Base-by-base conservation (phyloP, 345 rosid genomes). In the Melaleuca quinquenervia region DNA sequence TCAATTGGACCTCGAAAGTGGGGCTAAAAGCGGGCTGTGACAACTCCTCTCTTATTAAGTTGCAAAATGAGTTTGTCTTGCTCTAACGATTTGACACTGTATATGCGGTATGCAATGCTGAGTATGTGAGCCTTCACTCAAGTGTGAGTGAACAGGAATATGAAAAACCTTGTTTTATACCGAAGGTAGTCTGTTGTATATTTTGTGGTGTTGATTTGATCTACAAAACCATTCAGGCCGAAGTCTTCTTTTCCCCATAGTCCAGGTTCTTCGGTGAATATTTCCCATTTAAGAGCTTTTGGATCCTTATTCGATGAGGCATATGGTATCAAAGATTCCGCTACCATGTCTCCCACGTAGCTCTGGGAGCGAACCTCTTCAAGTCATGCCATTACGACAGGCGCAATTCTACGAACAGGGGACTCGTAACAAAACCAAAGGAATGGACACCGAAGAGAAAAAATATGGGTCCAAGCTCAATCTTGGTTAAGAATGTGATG, bases 141-240 rank as follows among this genome's bases (percentile, higher is more conserved):
- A n/a, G n/a, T n/a, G n/a, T n/a, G n/a, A 70, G 78, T 76, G 56
- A n/a, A 52, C 0, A 16, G 45, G 84, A 86, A 84, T 52, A 86
- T 64, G 50, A 91, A 93, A 84, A 87, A 97, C 99, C 98, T 97
- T 90, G 94, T 94, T 56, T 96, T 96, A 88, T 94, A 94, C 99
- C 99, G 96, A 83, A 97, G 98, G 90, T 97, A 97, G 91, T 96
- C 99, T 26, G 98, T 93, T 50, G 95, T 89, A 88, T 96, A 96
- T 88, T 90, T 91, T 58, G 99, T 96, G 89, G 96, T 90, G 90
- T 96, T 97, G 55, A 96, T 91, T 85, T 95, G 98, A 90, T 97
- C 99, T 52, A 93, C 95, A 86, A 97, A 90, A 80, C 86, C 90
- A 64, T 88, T 94, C 85, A 88, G 92, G 29, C 89, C 90, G 82